Base-by-base conservation (phyloP, 768 basidiomycete species). In the Lactifluus rugatus region DNA sequence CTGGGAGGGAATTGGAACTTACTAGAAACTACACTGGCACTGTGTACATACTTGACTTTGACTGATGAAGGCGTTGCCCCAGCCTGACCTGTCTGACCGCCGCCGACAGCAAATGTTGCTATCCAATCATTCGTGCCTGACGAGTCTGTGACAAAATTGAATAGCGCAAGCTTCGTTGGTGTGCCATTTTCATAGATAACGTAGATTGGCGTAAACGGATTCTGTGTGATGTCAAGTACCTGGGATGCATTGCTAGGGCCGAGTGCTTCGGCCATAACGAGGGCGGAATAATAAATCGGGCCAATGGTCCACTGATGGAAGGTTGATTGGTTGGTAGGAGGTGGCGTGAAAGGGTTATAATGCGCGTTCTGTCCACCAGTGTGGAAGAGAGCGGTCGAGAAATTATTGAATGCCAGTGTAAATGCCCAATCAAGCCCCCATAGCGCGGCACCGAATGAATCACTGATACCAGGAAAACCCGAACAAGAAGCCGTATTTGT, bases 221-320 rank as follows among this genome's bases (percentile, higher is more conserved):
- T 81, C 48, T 76, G 75, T n/a, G 68, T 68, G 32, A 88, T 74
- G 69, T 92, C 89, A 34, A 87, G 70, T 31, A 92, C 75, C 58
- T 80, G 85, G 1, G 85, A 81, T 1, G 69, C 72, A 69, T 83
- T 83, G 41, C 79, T 78, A 46, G 76, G 73, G n/a, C 87, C 88
- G 32, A 91, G 74, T 3, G 78, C 75, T 68, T 92, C 89, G 0
- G 88, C 79, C 41, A 86, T 73, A 61, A 84, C 76, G 25, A 93
- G 70, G 1, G 83, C 76, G 1, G 89, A 77, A 70, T 91, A 92
- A 72, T 86, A 89, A 46, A 85, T 71, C 0, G 85, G 78, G 3
- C 86, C 86, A 39, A 86, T 75, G 1, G 85, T 85, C 87, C 88
- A 91, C 69, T 85, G 73, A 58, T 78, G 78, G 69, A 75, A 81